phyloP scores from a whole-genome alignment of 345 rosid genomes.

The Triadica sebifera region DNA sequence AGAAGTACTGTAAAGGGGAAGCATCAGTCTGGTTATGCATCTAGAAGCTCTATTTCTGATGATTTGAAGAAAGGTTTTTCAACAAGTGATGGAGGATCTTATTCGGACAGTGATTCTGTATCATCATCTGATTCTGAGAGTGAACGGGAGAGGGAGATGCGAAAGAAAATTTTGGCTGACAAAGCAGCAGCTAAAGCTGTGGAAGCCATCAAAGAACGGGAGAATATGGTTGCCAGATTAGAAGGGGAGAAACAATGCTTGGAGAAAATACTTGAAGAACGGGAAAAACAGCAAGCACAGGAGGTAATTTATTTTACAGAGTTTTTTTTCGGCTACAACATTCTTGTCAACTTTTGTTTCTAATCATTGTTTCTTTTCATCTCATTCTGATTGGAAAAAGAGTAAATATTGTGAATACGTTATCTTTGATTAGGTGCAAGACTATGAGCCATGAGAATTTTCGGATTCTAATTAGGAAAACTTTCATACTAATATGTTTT shows the following conservation, averaged over 20 bases:
- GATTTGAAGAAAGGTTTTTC: conserved; percentile 39
- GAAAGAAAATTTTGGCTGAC: conserved; percentile 73
- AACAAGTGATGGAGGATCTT: conserved; percentile 46
- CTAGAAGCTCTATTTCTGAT: conserved; percentile 40
- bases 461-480: neutral
- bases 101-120: conserved; percentile 56
- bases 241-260: conserved; percentile 95
- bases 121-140: conserved; percentile 78
- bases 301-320: conserved; percentile 50
- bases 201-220: conserved; percentile 73
- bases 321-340: neutral
- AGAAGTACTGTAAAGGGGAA: conserved; percentile 40
- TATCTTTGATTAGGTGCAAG: neutral
- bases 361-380: neutral
- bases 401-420: neutral
- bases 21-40: conserved; percentile 25
- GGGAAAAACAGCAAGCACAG: conserved; percentile 86
- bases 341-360: conserved; percentile 3
- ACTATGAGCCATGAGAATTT: neutral
- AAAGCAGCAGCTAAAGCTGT: conserved; percentile 74
- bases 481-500: neutral
- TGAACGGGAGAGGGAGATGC: conserved; percentile 74
- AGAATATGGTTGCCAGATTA: conserved; percentile 78
- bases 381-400: neutral
- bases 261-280: conserved; percentile 91